phyloP scores from a whole-genome alignment of 2,329 filamentous ascomycete species.

The Herpotrichia juniperi region DNA sequence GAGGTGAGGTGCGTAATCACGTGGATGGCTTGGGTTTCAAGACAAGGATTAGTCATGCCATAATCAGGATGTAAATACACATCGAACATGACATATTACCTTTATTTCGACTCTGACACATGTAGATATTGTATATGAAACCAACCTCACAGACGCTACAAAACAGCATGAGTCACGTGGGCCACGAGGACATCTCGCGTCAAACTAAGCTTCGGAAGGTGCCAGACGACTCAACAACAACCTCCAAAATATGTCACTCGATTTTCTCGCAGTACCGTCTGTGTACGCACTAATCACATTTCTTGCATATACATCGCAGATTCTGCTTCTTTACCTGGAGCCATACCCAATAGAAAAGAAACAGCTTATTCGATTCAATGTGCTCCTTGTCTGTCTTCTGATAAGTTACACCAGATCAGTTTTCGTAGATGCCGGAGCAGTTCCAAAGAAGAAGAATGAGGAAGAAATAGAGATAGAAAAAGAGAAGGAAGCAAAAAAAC shows the following conservation, averaged over 20 bases:
- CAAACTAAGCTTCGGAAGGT: neutral
- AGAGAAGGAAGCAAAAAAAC: constrained; percentile 9
- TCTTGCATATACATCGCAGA: constrained; percentile 74
- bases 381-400: constrained; percentile 67
- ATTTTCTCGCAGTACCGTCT: constrained; percentile 67
- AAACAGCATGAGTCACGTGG: no score
- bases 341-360: constrained; percentile 63
- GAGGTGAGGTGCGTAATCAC: neutral
- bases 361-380: constrained; percentile 70
- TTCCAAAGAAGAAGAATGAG: constrained; percentile 48
- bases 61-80: neutral
- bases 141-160: no score
- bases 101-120: no score
- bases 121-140: no score
- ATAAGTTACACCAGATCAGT: constrained; percentile 72
- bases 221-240: neutral
- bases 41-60: neutral
- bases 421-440: constrained; percentile 62
- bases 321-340: constrained; percentile 66
- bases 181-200: neutral
- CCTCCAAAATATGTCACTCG: constrained; percentile 31
- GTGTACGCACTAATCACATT: constrained; percentile 71
- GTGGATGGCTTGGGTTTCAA: neutral
- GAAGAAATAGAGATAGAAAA: constrained; percentile 5
- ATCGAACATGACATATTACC: no score